phyloP scores from a whole-genome alignment of 495 filamentous ascomycete genomes.

The Aspergillus cavernicola region DNA sequence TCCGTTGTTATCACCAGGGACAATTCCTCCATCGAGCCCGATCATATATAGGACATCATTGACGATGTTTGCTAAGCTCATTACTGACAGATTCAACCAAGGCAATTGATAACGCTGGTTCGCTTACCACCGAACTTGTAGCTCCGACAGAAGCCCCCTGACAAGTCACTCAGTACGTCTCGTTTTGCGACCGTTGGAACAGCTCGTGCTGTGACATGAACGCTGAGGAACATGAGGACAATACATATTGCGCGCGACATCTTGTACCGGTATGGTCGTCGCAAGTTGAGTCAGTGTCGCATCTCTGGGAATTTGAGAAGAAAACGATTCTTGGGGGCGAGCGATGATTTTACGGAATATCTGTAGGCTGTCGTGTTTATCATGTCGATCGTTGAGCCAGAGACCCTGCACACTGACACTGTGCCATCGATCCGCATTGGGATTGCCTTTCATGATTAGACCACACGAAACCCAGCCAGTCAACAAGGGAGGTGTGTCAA shows the following conservation, averaged over 20 bases:
- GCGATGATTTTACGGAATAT: no score
- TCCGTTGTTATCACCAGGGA: slow-evolving; percentile 10
- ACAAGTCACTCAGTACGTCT: slow-evolving; percentile 9
- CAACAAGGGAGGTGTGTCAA: no score
- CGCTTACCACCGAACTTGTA: slow-evolving; percentile 16
- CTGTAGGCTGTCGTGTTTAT: no score
- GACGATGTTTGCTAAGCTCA: slow-evolving; percentile 9
- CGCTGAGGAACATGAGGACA: background rate
- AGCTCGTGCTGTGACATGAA: background rate
- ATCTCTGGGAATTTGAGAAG: background rate
- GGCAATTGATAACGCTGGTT: no score
- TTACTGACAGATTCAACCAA: background rate
- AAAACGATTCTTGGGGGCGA: background rate
- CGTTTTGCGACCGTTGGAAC: background rate
- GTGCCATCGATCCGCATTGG: no score
- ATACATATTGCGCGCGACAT: background rate
- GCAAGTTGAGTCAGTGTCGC: background rate
- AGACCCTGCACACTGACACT: no score
- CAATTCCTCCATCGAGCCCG: slow-evolving; percentile 13
- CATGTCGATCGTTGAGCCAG: no score
- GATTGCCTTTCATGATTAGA: no score
- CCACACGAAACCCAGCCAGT: no score
- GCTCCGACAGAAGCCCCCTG: slow-evolving; percentile 15
- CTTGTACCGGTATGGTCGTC: background rate
- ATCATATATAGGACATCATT: slow-evolving; percentile 15